Conservation (phyloP, 208 protist genomes). For the Leishmania aethiopica region DNA sequence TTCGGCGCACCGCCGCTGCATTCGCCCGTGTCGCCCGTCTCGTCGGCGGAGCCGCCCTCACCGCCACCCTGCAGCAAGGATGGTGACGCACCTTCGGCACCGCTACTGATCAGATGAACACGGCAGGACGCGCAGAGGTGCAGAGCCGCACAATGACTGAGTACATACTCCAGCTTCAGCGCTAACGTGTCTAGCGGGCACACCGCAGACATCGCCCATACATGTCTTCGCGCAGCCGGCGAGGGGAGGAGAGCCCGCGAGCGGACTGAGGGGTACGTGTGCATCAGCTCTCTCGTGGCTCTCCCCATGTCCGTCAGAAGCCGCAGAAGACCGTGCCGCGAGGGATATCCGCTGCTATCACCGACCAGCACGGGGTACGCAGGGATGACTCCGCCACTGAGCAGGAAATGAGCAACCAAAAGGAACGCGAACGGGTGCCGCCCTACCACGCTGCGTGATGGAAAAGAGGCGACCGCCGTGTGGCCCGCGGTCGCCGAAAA, state of each 20-base stretch:
- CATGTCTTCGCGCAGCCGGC: neutral
- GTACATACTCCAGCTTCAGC: conserved; percentile 19
- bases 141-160: conserved; percentile 22
- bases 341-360: neutral
- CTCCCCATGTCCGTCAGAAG: conserved; percentile 14
- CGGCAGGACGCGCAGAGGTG: conserved; percentile 4
- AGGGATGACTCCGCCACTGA: conserved; percentile 21
- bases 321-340: neutral
- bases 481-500: conserved; percentile 5
- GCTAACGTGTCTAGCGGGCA: conserved; percentile 26
- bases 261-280: conserved; percentile 30
- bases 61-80: neutral
- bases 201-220: neutral
- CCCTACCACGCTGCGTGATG: neutral
- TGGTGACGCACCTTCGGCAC: too few species aligned
- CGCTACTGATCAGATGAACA: neutral
- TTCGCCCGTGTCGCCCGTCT: neutral
- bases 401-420: conserved; percentile 14
- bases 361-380: conserved; percentile 1
- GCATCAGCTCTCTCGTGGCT: conserved; percentile 22
- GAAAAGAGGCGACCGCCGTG: neutral
- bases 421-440: conserved; percentile 29
- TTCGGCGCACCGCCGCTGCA: neutral
- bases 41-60: neutral
- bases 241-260: neutral